Base-by-base conservation (phyloP, 2,329 filamentous ascomycete species). In the Ceratocystis cubensis region DNA sequence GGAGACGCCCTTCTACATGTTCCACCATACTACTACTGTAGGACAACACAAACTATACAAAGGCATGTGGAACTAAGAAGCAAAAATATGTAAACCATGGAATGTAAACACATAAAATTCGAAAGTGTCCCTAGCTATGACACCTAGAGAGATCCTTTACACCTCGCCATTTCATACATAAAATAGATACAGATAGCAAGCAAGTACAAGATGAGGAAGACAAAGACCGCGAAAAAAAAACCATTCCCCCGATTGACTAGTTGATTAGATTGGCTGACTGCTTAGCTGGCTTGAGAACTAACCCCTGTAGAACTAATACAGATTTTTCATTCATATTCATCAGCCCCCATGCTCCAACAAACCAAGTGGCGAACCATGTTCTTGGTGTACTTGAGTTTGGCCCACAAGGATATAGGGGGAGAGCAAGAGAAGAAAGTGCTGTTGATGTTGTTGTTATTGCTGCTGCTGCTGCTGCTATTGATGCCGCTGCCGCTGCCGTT, bases 141-240 rank as follows among this genome's bases (percentile, higher is more conserved):
- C 37, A 45, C 45, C 28, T 30, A 17, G 30, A 30, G 10, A 41
- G 37, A 41, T 41, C 44, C 13, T 63, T 61, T 48, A 37, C 59
- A 63, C 48, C 48, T 66, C 65, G 28, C 65, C 48, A 63, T 70
- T 46, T 64, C 44, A 28, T 63, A 61, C 48, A 37, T 63, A 20
- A 53, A 44, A 64, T 59, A 65, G 63, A 50, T 57, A 65, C 41
- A 50, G 37, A 41, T 41, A 68, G 28, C 25, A 25, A 45, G 44
- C 13, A 28, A 25, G 45, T 44, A 59, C 37, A 66, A 64, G 61
- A 65, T 33, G 61, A 61, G 33, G 45, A 63, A 45, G 64, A 56
- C 30, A 20, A 46, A 30, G 53, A 65, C 37, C 59, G 62, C 63
- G 37, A 59, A 8, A 22, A 17, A 65, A 46, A 50, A 41, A 46